phyloP scores from a whole-genome alignment of 371 early-diverging fungal genomes.

The Racocetra persica region DNA sequence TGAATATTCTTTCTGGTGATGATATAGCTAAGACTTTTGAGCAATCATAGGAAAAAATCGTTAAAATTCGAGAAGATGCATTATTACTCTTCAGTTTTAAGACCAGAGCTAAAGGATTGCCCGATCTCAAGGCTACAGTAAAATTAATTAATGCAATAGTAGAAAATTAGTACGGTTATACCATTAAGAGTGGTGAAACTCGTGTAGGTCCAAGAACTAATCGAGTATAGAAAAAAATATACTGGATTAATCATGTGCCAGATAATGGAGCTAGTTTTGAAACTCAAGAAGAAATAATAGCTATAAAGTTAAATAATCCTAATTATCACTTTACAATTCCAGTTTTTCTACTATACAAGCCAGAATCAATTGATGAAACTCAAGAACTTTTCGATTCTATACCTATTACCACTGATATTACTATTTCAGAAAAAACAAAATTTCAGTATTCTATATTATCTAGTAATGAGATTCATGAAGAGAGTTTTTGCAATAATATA shows the following conservation, averaged over 20 bases:
- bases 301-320: background rate
- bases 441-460: too few relatives aligned
- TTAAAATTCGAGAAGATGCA: background rate
- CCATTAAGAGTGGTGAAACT: background rate
- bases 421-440: too few relatives aligned
- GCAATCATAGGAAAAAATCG: background rate
- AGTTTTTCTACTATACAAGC: background rate
- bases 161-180: constrained; percentile 32
- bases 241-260: background rate
- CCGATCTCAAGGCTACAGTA: constrained; percentile 29
- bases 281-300: background rate
- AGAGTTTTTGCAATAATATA: too few relatives aligned
- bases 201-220: background rate
- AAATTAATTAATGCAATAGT: constrained; percentile 26
- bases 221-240: background rate
- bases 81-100: constrained; percentile 17
- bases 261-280: background rate
- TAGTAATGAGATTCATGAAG: too few relatives aligned
- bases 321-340: background rate
- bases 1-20: background rate
- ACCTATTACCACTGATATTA: too few relatives aligned
- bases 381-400: too few relatives aligned
- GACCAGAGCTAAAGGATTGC: background rate
- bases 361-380: too few relatives aligned
- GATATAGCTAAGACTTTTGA: background rate